Conservation (phyloP, 2,329 filamentous ascomycete species). For the Tolypocladium tropicale region DNA sequence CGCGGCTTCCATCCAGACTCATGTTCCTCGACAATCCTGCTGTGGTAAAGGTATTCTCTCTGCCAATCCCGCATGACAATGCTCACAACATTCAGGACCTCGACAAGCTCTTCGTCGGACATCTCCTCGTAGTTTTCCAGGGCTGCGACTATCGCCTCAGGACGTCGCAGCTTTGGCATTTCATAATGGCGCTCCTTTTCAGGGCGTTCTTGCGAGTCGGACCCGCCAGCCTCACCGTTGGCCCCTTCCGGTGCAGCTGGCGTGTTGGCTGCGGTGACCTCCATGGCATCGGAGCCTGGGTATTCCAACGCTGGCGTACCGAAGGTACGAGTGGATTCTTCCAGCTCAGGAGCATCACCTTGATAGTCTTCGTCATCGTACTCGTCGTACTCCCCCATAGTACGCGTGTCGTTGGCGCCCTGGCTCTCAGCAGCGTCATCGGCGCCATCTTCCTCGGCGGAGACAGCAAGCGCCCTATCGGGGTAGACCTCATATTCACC, state of each 20-base stretch:
- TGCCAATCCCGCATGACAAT: conserved; percentile 40
- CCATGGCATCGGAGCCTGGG: conserved; percentile 25
- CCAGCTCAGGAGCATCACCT: conserved; percentile 20
- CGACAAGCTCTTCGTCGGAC: conserved; percentile 33
- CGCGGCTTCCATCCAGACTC: conserved; percentile 44
- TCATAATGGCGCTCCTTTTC: conserved; percentile 23
- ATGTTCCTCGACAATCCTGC: conserved; percentile 43
- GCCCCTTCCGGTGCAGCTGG: conserved; percentile 20
- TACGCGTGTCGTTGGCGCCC: conserved; percentile 15
- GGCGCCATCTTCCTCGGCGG: neutral
- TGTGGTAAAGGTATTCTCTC: conserved; percentile 40
- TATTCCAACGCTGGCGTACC: conserved; percentile 29
- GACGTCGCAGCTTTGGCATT: conserved; percentile 40
- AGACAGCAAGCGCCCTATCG: neutral
- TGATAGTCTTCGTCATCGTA: conserved; percentile 21
- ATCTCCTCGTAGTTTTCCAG: conserved; percentile 42
- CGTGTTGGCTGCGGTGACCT: conserved; percentile 26
- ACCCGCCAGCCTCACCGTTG: conserved; percentile 23
- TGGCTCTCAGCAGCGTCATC: conserved; percentile 7
- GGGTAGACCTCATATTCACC: conserved; percentile 28
- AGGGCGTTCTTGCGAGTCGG: conserved; percentile 22
- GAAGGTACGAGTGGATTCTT: conserved; percentile 24
- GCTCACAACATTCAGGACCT: conserved; percentile 32
- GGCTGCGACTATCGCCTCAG: conserved; percentile 35
- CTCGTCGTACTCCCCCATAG: conserved; percentile 7